Percentiles rank a stretch among this genome's conserved stretches.
Evolutionary conservation across 495 filamentous ascomycete genomes (phyloP).

Genomic region (Friedmanniomyces simplex): DNA sequence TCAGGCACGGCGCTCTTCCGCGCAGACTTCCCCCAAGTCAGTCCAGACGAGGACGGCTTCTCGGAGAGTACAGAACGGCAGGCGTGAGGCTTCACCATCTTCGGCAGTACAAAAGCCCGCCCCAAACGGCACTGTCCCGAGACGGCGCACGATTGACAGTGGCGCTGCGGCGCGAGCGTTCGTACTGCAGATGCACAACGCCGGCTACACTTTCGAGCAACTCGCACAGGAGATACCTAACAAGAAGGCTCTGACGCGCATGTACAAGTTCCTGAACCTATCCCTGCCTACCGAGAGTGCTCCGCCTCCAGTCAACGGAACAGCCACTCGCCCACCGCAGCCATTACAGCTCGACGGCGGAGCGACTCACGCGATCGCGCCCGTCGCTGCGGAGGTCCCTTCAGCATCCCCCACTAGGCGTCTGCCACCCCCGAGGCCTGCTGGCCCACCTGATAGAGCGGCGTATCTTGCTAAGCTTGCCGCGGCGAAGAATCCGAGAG

Average conservation of each 20-base stretch:
- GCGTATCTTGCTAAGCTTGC: constrained; percentile 14
- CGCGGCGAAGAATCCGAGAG: neutral
- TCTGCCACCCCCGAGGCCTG: neutral
- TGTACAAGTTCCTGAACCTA: constrained; percentile 10
- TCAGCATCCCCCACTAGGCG: neutral
- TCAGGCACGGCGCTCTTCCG: neutral
- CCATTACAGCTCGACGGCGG: neutral
- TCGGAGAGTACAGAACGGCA: neutral
- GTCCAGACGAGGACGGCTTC: neutral
- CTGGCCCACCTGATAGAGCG: neutral
- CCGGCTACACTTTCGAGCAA: constrained; percentile 18
- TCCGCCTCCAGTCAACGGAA: neutral
- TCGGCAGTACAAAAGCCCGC: neutral
- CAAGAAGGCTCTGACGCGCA: constrained; percentile 4
- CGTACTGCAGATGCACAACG: constrained; percentile 10
- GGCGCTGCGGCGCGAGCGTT: constrained; percentile 3
- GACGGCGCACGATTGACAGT: neutral
- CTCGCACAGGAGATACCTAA: constrained; percentile 10
- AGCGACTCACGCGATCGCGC: neutral
- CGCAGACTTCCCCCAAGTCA: neutral
- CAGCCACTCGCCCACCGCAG: neutral
- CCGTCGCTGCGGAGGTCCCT: neutral
- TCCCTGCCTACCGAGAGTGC: neutral
- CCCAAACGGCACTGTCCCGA: neutral
- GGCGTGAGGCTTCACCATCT: neutral